Conservation (phyloP, 305 asterid species). For the Fraxinus paxiana region DNA sequence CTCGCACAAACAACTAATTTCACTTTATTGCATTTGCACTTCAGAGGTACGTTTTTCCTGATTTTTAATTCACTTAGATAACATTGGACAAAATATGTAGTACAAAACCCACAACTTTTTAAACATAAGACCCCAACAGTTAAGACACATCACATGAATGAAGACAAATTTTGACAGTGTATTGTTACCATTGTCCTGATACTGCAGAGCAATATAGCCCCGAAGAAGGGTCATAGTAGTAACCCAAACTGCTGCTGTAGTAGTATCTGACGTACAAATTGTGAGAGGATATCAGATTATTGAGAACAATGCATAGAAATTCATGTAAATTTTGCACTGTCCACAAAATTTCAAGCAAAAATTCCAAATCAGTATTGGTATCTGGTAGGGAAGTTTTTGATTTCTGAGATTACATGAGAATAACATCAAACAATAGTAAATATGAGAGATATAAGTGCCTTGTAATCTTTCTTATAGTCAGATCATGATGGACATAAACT, state of each 20-base stretch:
- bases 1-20: neutral
- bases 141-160: neutral
- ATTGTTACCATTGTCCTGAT: slow-evolving; percentile 42
- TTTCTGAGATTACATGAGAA: neutral
- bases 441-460: neutral
- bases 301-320: neutral
- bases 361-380: neutral
- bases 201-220: slow-evolving; percentile 80
- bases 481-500: neutral
- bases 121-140: neutral
- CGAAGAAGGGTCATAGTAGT: slow-evolving; percentile 84
- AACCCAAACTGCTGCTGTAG: slow-evolving; percentile 83
- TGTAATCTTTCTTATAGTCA: neutral
- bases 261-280: slow-evolving; percentile 58
- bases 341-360: neutral
- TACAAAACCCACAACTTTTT: neutral
- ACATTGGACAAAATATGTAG: neutral
- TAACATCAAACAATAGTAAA: neutral
- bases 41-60: neutral
- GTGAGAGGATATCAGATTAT: neutral
- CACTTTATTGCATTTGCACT: neutral
- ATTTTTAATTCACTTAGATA: neutral
- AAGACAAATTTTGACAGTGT: neutral
- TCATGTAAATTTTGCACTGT: neutral
- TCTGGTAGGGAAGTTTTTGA: neutral